Evolutionary conservation across 2,329 filamentous ascomycete species (phyloP).

Genomic region (Colletotrichum lini): DNA sequence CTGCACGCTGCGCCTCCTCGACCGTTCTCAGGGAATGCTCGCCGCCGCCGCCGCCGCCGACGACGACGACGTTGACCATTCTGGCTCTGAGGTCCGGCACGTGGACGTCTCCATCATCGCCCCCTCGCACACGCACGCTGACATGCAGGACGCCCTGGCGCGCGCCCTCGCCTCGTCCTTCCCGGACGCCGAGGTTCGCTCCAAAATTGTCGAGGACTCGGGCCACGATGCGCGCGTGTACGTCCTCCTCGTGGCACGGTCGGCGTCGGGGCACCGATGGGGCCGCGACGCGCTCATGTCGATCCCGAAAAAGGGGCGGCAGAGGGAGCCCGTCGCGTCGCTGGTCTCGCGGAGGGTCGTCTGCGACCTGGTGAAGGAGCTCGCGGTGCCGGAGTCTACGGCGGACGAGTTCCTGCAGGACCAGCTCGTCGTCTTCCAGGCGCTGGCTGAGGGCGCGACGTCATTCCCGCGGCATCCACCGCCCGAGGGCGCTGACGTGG

Average conservation of each 20-base stretch:
- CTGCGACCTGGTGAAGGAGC: constrained; percentile 57
- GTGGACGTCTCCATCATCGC: constrained; percentile 68
- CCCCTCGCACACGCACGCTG: constrained; percentile 59
- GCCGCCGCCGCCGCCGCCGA: no score
- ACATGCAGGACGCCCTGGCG: constrained; percentile 58
- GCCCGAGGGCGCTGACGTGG: constrained; percentile 26
- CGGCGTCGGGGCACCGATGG: constrained; percentile 59
- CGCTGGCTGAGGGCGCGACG: constrained; percentile 67
- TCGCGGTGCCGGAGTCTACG: constrained; percentile 52
- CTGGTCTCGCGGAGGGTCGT: constrained; percentile 63
- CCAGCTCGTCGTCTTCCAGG: constrained; percentile 73
- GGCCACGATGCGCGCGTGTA: constrained; percentile 66
- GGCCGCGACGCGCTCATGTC: constrained; percentile 62
- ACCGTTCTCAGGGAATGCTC: constrained; percentile 16
- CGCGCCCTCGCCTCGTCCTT: constrained; percentile 59
- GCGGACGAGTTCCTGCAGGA: constrained; percentile 73
- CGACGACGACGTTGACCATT: constrained; percentile 7
- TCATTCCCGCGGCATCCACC: constrained; percentile 56
- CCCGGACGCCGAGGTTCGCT: constrained; percentile 59
- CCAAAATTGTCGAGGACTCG: constrained; percentile 66
- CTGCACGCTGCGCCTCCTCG: constrained; percentile 54
- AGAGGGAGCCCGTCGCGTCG: constrained; percentile 51
- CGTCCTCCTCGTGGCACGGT: constrained; percentile 69
- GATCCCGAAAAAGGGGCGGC: constrained; percentile 57
- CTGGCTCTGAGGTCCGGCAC: constrained; percentile 55